phyloP scores from a whole-genome alignment of 371 early-diverging fungal species.

The Syncephalastrum contaminatum region DNA sequence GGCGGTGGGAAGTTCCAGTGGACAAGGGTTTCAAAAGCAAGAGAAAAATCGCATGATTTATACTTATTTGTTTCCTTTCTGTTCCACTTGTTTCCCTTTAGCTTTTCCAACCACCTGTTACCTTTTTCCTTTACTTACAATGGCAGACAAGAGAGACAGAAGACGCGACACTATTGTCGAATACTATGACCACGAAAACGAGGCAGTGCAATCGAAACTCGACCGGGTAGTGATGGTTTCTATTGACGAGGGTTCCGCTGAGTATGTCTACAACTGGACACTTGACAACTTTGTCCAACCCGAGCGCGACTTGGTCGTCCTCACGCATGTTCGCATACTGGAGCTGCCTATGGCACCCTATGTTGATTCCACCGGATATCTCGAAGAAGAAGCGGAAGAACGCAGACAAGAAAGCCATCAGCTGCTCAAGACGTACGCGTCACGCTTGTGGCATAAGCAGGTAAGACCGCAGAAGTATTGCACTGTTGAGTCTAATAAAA shows the following conservation, averaged over 20 bases:
- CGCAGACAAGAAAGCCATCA: conserved; percentile 41
- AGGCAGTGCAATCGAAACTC: conserved; percentile 8
- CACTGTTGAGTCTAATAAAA: no score
- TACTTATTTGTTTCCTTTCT: no score
- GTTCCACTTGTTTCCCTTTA: no score
- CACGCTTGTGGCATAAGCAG: conserved; percentile 26
- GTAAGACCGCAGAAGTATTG: conserved; percentile 8
- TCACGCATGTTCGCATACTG: conserved; percentile 38
- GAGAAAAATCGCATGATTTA: no score
- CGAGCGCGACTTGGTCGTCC: conserved; percentile 35
- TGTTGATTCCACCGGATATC: conserved; percentile 33
- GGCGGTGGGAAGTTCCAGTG: no score
- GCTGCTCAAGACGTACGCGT: conserved; percentile 33
- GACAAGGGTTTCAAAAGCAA: no score
- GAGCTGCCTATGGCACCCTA: conserved; percentile 44
- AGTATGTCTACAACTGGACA: conserved; percentile 51
- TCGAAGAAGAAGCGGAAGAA: conserved; percentile 36
- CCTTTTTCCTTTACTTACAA: no score
- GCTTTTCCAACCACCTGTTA: no score
- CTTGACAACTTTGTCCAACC: conserved; percentile 42
- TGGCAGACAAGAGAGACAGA: background rate
- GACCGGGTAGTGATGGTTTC: conserved; percentile 37
- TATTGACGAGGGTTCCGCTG: conserved; percentile 37
- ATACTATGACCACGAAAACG: conserved; percentile 11
- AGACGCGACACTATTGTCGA: conserved; percentile 15